Percentiles rank a stretch among this genome's conserved stretches.
phyloP scores from a whole-genome alignment of 352 stramenopile species.

The Phytophthora fragariae region DNA sequence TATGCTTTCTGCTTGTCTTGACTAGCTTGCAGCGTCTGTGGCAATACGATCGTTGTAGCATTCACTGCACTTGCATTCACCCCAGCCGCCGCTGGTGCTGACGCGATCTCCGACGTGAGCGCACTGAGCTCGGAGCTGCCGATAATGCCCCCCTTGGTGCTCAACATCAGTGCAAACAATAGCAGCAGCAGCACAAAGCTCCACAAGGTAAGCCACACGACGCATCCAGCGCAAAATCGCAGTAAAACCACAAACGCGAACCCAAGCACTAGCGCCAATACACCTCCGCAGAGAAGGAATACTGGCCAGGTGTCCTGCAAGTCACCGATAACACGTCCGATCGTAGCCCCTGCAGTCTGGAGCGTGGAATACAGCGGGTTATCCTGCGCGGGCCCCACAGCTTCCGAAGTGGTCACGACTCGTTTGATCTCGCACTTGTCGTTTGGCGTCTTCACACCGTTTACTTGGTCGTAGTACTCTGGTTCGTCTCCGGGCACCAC shows the following conservation, averaged over 20 bases:
- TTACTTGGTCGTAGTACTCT: slow-evolving; percentile 72
- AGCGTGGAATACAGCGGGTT: slow-evolving; percentile 83
- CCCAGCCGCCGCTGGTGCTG: slow-evolving; percentile 48
- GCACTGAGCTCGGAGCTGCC: slow-evolving; percentile 48
- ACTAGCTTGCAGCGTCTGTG: slow-evolving; percentile 62
- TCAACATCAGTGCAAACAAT: slow-evolving; percentile 77
- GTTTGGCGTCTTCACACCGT: slow-evolving; percentile 60
- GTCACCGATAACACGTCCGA: slow-evolving; percentile 76
- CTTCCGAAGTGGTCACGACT: slow-evolving; percentile 61
- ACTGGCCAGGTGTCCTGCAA: slow-evolving; percentile 65
- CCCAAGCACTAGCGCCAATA: slow-evolving; percentile 59
- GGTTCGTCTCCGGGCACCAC: slow-evolving; percentile 69
- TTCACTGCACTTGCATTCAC: slow-evolving; percentile 35
- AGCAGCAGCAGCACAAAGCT: slow-evolving; percentile 69
- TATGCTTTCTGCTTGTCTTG: slow-evolving; percentile 72
- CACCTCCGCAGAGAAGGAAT: slow-evolving; percentile 58
- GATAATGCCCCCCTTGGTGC: slow-evolving; percentile 80
- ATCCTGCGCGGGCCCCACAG: slow-evolving; percentile 61
- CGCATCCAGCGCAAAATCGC: slow-evolving; percentile 72
- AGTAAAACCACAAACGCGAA: slow-evolving; percentile 78
- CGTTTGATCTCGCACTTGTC: slow-evolving; percentile 81
- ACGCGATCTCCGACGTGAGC: slow-evolving; percentile 50
- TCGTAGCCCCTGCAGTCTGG: slow-evolving; percentile 53
- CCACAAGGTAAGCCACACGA: slow-evolving; percentile 82
- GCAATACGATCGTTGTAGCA: slow-evolving; percentile 43